Evolutionary conservation across 768 basidiomycete species (phyloP), one percentile per base, ranked within the genome.

Genomic region (Mrakia frigida): DNA sequence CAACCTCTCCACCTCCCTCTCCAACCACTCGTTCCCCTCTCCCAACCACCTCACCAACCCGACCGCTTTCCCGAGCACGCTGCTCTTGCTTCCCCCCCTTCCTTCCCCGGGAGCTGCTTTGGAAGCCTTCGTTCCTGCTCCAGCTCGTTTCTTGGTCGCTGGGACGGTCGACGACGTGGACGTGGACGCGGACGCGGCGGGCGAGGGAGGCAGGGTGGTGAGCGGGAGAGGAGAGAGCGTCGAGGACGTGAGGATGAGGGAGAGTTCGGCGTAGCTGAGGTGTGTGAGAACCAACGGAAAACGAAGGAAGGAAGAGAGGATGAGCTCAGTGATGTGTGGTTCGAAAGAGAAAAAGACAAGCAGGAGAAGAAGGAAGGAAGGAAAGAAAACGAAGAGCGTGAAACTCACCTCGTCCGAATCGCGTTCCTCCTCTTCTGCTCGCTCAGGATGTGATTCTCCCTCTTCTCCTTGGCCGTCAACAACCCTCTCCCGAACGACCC

Each of bases 401-500:
- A 1, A n/a, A 75, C 67, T 52, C n/a, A 96, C 56, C 93, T 93
- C 78, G 92, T 90, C 59, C 92, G 89, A 79, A 96, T 96, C 70
- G 92, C 91, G 81, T 95, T 95, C 14, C 94, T 89, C 11, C 94
- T 91, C 81, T 92, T 92, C 84, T 96, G 93, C 82, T 96, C 94
- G 10, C 92, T 93, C 88, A 93, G 90, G 86, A 96, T 94, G 85
- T 96, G 93, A 82, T 94, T 94, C 23, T 92, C 87, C 18, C 93
- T 88, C 81, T 94, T 93, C 83, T 95, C 68, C 33, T 72, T 46
- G 16, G 43, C 59, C 61, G 60, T 70, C 69, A 70, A 46, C 46
- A 53, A 18, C 9, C 69, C 46, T 52, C 69, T 46, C 9, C 69
- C 46, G 33, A 43, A 50, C 43, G 69, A 70, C 21, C 41, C 46